Evolutionary conservation across 805 yeast species (phyloP).

Genomic region (Candida koratica): DNA sequence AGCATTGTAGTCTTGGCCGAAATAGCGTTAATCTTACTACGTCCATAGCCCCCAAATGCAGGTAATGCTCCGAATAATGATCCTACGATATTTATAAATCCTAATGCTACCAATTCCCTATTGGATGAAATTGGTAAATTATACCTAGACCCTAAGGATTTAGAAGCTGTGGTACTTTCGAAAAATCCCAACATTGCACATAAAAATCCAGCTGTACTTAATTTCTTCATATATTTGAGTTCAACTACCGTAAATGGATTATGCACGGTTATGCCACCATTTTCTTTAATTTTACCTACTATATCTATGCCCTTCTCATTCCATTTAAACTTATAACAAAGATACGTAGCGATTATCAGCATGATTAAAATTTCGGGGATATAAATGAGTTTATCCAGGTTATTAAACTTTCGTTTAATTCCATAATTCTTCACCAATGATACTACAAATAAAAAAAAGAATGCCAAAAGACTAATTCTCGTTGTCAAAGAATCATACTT

Average conservation of each 20-base stretch:
- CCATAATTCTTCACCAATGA: constrained; percentile 28
- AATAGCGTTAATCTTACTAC: constrained; percentile 82
- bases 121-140: constrained; percentile 76
- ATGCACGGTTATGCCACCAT: constrained; percentile 43
- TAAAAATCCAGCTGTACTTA: constrained; percentile 65
- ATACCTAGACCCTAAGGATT: constrained; percentile 72
- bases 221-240: constrained; percentile 48
- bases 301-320: constrained; percentile 55
- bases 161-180: constrained; percentile 90
- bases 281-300: constrained; percentile 59
- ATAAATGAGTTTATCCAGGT: constrained; percentile 45
- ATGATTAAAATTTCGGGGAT: constrained; percentile 83
- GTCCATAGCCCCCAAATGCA: constrained; percentile 93
- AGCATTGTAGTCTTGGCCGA: constrained; percentile 80
- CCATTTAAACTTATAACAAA: constrained; percentile 49
- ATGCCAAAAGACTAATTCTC: constrained; percentile 45
- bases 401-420: constrained; percentile 15
- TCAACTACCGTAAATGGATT: constrained; percentile 55
- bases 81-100: constrained; percentile 64
- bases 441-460: constrained; percentile 10
- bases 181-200: constrained; percentile 87
- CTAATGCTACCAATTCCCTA: constrained; percentile 87
- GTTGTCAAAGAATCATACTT: constrained; percentile 59
- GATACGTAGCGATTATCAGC: constrained; percentile 56
- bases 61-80: constrained; percentile 74